Evolutionary conservation across 1,284 basidiomycete species (phyloP), one percentile per base, ranked within the genome.

Genomic region (Xerocomus minutiporus): DNA sequence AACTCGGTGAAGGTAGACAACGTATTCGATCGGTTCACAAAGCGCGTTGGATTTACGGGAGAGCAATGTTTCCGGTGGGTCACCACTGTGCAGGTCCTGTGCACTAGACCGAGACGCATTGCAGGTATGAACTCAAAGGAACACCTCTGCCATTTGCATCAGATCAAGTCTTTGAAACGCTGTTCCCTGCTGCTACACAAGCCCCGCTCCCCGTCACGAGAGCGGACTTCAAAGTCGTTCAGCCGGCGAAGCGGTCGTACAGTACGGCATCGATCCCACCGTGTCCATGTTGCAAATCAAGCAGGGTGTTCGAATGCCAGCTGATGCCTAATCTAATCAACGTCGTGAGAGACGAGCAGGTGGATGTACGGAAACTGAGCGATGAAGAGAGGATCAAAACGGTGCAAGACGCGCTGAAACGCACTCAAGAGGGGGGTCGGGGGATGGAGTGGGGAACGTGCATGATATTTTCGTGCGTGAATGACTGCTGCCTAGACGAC

Each of bases 281-380:
- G 0, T 93, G 91, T 64, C 73, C 80, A 1, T 61, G 70, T 20
- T 93, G 91, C 70, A 71, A 74, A 40, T 73, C 77, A 6, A 71
- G 67, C 41, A 79, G 88, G 11, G 75, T 84, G 8, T 93, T 92
- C 67, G 91, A 93, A 64, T 90, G 85, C 60, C 91, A 93, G 65
- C 70, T 93, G 38, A 92, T 92, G 89, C 90, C 90, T 1, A 91
- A 92, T 66, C 71, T 93, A 43, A 89, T 92, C 67, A 90, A 88
- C 54, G 71, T 88, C 7, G 73, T 91, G 31, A 74, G 75, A 52
- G 54, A 57, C 31, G 60, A 62, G 31, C 57, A 61, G 38, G 57
- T 59, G 36, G 59, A 61, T 25, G 55, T 56, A 46, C 69, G 69
- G 49, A 73, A 72, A 53, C 53, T 76, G 60, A 77, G 78, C 7